Conservation (phyloP, 2,329 filamentous ascomycete genomes). For the Aureobasidium sp. region DNA sequence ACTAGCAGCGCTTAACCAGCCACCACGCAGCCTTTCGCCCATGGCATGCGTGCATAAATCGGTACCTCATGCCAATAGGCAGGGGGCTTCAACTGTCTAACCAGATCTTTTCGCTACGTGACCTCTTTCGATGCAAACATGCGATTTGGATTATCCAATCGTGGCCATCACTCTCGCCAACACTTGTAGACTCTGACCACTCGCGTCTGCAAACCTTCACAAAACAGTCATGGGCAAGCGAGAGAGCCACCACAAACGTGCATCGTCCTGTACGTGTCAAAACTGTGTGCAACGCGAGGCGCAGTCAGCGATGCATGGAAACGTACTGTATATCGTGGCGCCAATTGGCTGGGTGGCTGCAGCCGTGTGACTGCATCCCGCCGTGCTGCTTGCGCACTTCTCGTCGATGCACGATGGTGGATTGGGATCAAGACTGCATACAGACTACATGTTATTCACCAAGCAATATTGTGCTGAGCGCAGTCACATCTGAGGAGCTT, state of each 20-base stretch:
- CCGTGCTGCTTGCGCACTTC: conserved; percentile 3
- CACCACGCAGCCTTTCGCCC: conserved; percentile 7
- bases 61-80: background rate
- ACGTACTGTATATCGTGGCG: conserved; percentile 1
- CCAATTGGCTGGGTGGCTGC: conserved; percentile 10
- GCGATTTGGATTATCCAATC: background rate
- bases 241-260: background rate
- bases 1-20: conserved; percentile 11
- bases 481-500: background rate
- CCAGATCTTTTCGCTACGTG: background rate
- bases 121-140: background rate
- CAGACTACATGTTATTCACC: background rate
- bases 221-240: background rate
- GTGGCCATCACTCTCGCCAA: background rate
- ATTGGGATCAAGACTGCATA: background rate
- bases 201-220: background rate
- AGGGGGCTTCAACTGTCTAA: background rate
- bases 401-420: background rate
- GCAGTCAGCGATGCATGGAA: conserved; percentile 4
- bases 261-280: conserved; percentile 9
- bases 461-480: background rate
- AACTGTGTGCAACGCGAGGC: conserved; percentile 7
- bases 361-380: conserved; percentile 3
- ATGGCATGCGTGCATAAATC: background rate
- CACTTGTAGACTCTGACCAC: background rate